A percentile compares a stretch with the other conserved stretches of the same genome.
Conservation (phyloP, 257 asterid species). For the Striga asiatica region DNA sequence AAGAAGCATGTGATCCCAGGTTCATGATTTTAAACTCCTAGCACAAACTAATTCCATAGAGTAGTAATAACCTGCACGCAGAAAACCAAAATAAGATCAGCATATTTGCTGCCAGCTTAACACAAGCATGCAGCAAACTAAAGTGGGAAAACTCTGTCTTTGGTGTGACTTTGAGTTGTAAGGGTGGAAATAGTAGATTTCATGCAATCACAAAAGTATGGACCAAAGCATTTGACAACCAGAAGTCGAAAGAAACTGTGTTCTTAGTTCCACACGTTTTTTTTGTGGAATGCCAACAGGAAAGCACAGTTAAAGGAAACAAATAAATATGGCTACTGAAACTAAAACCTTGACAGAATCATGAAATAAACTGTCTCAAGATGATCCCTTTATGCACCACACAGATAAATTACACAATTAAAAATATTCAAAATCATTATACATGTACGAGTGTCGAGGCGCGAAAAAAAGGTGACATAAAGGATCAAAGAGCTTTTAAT, state of each 20-base stretch:
- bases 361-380: neutral
- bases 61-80: conserved; percentile 20
- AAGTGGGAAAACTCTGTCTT: too few relatives aligned
- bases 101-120: neutral
- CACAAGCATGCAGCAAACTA: neutral
- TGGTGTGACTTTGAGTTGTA: neutral
- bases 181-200: neutral
- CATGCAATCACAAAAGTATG: neutral
- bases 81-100: conserved; percentile 9
- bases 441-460: neutral
- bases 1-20: conserved; percentile 3
- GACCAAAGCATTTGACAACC: neutral
- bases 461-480: neutral
- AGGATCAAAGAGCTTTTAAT: neutral
- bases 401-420: neutral
- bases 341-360: neutral
- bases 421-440: neutral
- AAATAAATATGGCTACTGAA: conserved; percentile 1
- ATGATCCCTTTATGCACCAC: neutral
- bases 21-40: neutral
- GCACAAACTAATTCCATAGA: neutral
- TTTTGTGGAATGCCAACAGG: neutral
- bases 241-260: neutral
- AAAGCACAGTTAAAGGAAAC: neutral
- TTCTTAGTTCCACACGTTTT: neutral